A percentile compares a stretch with the other conserved stretches of the same genome.
phyloP scores from a whole-genome alignment of 2,329 filamentous ascomycete species.

The Juglanconis juglandina region DNA sequence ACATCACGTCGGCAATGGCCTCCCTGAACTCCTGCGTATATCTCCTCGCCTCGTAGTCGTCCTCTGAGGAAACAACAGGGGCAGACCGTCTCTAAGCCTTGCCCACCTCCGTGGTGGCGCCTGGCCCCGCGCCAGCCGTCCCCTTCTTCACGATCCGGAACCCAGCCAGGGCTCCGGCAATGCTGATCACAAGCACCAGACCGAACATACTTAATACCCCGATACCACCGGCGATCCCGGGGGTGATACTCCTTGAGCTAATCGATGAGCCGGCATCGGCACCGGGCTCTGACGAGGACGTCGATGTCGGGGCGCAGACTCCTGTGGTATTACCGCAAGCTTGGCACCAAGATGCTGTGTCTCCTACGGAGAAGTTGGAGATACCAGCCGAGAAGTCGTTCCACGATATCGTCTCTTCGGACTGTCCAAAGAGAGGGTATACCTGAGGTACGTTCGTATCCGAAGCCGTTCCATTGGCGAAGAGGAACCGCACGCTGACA shows the following conservation, averaged over 20 bases:
- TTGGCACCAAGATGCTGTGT: slow-evolving; percentile 66
- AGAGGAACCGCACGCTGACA: slow-evolving; percentile 58
- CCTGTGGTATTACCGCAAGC: slow-evolving; percentile 72
- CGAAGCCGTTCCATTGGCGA: slow-evolving; percentile 55
- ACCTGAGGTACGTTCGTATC: slow-evolving; percentile 46
- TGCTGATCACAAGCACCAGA: slow-evolving; percentile 4
- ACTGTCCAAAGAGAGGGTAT: slow-evolving; percentile 60
- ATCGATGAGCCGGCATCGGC: slow-evolving; percentile 4
- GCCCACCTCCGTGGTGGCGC: background rate
- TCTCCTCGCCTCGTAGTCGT: background rate
- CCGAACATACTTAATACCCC: slow-evolving; percentile 13
- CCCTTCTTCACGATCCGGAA: slow-evolving; percentile 14
- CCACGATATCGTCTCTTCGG: slow-evolving; percentile 60
- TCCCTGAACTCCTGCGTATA: background rate
- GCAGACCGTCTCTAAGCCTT: slow-evolving; percentile 8
- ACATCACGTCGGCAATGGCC: background rate
- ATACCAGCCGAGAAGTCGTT: slow-evolving; percentile 62
- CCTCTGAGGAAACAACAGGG: background rate
- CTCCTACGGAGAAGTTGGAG: slow-evolving; percentile 62
- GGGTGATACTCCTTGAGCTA: background rate
- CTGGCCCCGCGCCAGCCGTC: background rate
- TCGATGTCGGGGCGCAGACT: slow-evolving; percentile 49
- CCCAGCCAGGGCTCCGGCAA: slow-evolving; percentile 8
- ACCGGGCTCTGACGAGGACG: slow-evolving; percentile 23
- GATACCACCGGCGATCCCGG: slow-evolving; percentile 10